Evolutionary conservation across 805 yeast species (phyloP).

Genomic region (Myxozyma udenii): DNA sequence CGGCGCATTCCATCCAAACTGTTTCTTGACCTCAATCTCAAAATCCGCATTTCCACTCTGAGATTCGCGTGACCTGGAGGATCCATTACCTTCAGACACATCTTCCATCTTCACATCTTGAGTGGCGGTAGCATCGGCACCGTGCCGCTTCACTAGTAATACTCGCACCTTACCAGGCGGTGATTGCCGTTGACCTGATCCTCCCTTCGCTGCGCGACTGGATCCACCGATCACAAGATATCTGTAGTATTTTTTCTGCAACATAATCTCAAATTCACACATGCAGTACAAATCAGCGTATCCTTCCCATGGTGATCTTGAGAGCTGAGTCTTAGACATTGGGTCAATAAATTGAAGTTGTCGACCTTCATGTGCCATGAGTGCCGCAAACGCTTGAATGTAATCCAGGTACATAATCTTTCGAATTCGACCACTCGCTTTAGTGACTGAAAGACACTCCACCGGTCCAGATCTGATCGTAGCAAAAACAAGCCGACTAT

Average conservation of each 20-base stretch:
- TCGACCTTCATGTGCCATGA: neutral
- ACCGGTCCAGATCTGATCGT: slow-evolving; percentile 6
- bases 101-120: neutral
- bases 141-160: neutral
- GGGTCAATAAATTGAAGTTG: slow-evolving; percentile 17
- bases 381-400: slow-evolving; percentile 14
- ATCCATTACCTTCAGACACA: neutral
- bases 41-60: neutral
- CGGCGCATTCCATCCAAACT: slow-evolving; percentile 14
- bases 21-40: slow-evolving; percentile 13
- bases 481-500: slow-evolving; percentile 6
- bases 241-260: too few species aligned
- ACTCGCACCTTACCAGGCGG: slow-evolving; percentile 18
- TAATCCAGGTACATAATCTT: slow-evolving; percentile 10
- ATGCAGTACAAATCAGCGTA: too few species aligned
- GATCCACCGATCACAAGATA: slow-evolving; percentile 10
- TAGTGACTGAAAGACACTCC: slow-evolving; percentile 8
- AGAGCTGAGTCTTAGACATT: neutral
- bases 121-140: neutral
- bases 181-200: too few species aligned
- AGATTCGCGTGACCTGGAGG: neutral
- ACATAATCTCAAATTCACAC: too few species aligned
- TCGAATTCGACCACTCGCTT: slow-evolving; percentile 1
- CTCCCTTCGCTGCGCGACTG: neutral
- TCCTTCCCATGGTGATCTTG: too few species aligned